A percentile compares a stretch with the other conserved stretches of the same genome.
Evolutionary conservation across 1,284 basidiomycete species (phyloP).

Genomic region (Takashimella tepidaria): DNA sequence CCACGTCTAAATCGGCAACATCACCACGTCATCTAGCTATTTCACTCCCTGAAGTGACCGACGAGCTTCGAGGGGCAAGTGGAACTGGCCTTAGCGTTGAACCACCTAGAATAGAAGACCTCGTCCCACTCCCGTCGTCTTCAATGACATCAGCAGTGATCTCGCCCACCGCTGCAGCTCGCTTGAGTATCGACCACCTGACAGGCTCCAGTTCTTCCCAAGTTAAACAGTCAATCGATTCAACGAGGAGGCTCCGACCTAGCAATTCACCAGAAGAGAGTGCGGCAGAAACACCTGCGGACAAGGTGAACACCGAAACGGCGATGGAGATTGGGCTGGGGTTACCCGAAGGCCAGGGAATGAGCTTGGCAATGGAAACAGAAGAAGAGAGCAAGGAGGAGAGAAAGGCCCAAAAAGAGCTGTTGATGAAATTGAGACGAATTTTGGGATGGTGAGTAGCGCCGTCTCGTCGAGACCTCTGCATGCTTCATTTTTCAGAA

Average conservation of each 20-base stretch:
- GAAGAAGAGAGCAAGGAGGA: too few relatives aligned
- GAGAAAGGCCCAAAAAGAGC: constrained; percentile 7
- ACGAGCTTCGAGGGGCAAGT: too few relatives aligned
- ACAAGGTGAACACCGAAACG: constrained; percentile 11
- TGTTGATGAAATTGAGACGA: constrained; percentile 19
- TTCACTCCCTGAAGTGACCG: too few relatives aligned
- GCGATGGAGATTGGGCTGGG: background rate
- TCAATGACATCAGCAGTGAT: constrained; percentile 1
- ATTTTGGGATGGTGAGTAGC: constrained; percentile 24
- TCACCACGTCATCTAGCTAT: too few relatives aligned
- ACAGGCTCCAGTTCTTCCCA: too few relatives aligned
- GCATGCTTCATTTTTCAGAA: background rate
- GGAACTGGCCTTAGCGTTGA: too few relatives aligned
- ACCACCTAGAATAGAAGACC: constrained; percentile 22
- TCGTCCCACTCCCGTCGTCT: constrained; percentile 14
- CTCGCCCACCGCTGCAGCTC: constrained; percentile 4
- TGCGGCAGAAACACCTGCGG: too few relatives aligned
- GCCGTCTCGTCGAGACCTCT: too few relatives aligned
- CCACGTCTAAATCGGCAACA: too few relatives aligned
- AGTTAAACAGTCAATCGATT: constrained; percentile 29
- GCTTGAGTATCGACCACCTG: constrained; percentile 24
- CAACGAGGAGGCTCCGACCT: too few relatives aligned
- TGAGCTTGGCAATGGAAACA: background rate
- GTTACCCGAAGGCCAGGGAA: constrained; percentile 6
- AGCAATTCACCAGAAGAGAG: too few relatives aligned